phyloP scores from a whole-genome alignment of 2,329 filamentous ascomycete species.

The Kalmusia sp. region DNA sequence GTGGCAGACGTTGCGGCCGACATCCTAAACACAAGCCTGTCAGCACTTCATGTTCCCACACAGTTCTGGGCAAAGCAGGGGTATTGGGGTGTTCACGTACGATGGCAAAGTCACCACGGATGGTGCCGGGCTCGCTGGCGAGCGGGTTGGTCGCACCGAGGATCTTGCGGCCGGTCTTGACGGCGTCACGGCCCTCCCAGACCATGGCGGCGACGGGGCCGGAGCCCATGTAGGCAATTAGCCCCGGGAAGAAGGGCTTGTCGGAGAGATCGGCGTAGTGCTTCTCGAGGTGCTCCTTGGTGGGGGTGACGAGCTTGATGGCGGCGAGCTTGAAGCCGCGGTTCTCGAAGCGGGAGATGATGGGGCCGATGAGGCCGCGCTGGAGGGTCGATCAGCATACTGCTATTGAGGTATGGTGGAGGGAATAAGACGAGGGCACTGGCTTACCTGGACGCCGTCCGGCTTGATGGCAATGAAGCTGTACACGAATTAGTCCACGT shows the following conservation, averaged over 20 bases:
- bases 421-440: background rate
- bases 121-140: slow-evolving; percentile 93
- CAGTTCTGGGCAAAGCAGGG: too few species aligned
- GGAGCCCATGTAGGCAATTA: slow-evolving; percentile 95
- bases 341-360: slow-evolving; percentile 97
- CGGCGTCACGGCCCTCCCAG: slow-evolving; percentile 98
- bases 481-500: slow-evolving; percentile 38
- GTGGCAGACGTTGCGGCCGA: slow-evolving; percentile 99
- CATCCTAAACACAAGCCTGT: slow-evolving; percentile 68
- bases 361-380: slow-evolving; percentile 97
- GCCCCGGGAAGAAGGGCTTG: slow-evolving; percentile 97
- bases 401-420: background rate
- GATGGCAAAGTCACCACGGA: slow-evolving; percentile 92
- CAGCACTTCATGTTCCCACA: too few species aligned
- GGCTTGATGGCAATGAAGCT: slow-evolving; percentile 99
- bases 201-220: slow-evolving; percentile 99
- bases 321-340: slow-evolving; percentile 98
- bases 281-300: slow-evolving; percentile 95
- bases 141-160: slow-evolving; percentile 99
- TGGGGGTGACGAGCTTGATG: slow-evolving; percentile 91
- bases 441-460: slow-evolving; percentile 93
- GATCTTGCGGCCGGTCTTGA: slow-evolving; percentile 97
- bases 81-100: too few species aligned
- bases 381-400: slow-evolving; percentile 48
- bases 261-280: slow-evolving; percentile 93